phyloP scores from a whole-genome alignment of 225 moss, liverwort and hornwort species.

The Bryum argenteum region DNA sequence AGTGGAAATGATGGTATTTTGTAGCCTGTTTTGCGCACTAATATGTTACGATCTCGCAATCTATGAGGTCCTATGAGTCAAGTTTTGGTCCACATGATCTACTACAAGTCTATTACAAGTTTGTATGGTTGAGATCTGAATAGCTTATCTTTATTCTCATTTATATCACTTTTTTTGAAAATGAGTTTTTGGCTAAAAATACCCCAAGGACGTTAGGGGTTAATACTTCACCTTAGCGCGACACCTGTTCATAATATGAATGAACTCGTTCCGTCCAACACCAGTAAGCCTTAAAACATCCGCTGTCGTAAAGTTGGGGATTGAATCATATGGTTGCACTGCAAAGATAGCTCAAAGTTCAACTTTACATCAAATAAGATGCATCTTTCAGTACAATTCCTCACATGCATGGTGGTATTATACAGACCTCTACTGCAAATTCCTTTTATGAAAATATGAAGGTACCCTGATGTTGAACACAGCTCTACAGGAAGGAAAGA shows the following conservation, averaged over 20 bases:
- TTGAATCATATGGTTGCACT: conserved; percentile 97
- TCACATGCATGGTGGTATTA: conserved; percentile 4
- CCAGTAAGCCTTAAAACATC: conserved; percentile 91
- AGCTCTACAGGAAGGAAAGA: background rate
- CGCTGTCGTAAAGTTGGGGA: conserved; percentile 98
- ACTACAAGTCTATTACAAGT: no score
- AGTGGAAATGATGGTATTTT: no score
- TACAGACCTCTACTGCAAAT: conserved; percentile 4
- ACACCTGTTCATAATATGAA: conserved; percentile 99
- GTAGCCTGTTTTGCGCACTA: no score
- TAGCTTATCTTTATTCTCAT: no score
- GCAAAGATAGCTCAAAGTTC: conserved; percentile 28
- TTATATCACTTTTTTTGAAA: no score
- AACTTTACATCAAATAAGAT: conserved; percentile 18
- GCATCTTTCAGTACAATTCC: conserved; percentile 15
- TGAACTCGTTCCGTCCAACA: conserved; percentile 95
- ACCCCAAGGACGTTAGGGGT: no score
- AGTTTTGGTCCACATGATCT: no score
- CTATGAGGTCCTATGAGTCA: no score
- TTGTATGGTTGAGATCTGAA: no score
- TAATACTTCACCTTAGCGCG: conserved; percentile 79
- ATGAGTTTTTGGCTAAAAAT: no score
- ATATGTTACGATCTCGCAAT: no score
- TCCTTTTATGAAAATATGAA: background rate
- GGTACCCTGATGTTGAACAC: background rate